Percentiles rank a stretch among this genome's conserved stretches.
These are phyloP conservation scores for Chrysanthemum lavandulifolium DNA, from an alignment of 129 eudicot genomes.

Conservation along the genomic window DNA sequence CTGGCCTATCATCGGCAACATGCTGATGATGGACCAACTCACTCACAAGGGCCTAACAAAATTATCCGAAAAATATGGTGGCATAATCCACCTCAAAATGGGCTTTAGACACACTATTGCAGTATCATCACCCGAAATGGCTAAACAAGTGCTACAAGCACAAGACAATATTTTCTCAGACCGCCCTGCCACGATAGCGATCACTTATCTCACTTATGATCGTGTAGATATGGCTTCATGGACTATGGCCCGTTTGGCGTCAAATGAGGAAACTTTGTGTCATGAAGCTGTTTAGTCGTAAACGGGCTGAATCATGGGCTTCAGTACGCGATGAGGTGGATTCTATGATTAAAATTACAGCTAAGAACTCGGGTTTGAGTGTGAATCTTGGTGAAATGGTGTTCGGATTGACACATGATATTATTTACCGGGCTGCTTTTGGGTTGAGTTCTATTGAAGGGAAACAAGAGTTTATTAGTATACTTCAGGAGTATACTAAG, in stretches of 20 bases:
- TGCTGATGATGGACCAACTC: constrained; percentile 53
- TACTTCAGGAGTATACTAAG: constrained; percentile 64
- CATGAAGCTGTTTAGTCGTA: constrained; percentile 69
- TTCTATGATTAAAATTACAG: constrained; percentile 36
- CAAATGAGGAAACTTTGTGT: constrained; percentile 75
- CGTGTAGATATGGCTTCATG: constrained; percentile 82
- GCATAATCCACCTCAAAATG: constrained; percentile 53
- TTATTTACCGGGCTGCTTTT: constrained; percentile 70
- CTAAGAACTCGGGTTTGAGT: constrained; percentile 26
- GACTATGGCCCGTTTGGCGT: constrained; percentile 84
- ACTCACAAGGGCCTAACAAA: constrained; percentile 65
- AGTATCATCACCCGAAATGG: constrained; percentile 53
- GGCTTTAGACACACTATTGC: constrained; percentile 60
- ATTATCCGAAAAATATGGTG: constrained; percentile 54
- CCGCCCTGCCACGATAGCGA: constrained; percentile 65
- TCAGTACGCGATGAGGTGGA: constrained; percentile 74
- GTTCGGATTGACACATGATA: constrained; percentile 56
- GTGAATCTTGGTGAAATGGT: constrained; percentile 62
- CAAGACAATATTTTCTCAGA: constrained; percentile 71
- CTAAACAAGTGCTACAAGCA: constrained; percentile 61
- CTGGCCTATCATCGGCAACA: constrained; percentile 72
- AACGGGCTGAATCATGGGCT: constrained; percentile 77
- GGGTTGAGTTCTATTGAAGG: constrained; percentile 55
- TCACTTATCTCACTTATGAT: constrained; percentile 62
- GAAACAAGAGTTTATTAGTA: constrained; percentile 60